phyloP scores from a whole-genome alignment of 1,284 basidiomycete genomes.

The Stygiomarasmius scandens region DNA sequence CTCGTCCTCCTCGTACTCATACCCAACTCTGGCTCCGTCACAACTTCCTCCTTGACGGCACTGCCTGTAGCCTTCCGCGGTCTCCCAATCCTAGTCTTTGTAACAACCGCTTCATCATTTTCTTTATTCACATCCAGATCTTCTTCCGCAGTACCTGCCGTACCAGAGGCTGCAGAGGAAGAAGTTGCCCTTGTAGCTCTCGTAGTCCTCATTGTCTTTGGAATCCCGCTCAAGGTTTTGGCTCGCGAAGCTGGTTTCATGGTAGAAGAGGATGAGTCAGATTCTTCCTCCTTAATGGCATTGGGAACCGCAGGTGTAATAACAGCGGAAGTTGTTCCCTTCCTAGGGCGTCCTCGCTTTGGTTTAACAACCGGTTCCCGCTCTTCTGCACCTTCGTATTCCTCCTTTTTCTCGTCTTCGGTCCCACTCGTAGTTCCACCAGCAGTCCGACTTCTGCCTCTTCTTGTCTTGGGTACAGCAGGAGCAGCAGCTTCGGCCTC shows the following conservation, averaged over 20 bases:
- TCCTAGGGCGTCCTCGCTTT: conserved; percentile 10
- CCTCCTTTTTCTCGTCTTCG: conserved; percentile 4
- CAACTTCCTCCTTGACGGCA: conserved; percentile 6
- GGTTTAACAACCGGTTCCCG: not conserved
- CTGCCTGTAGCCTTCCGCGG: conserved; percentile 5
- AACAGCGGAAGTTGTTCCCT: not conserved
- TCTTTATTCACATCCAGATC: conserved; percentile 12
- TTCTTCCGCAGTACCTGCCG: too few species aligned
- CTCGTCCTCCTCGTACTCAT: not conserved
- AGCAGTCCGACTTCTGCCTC: conserved; percentile 4
- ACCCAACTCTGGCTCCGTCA: conserved; percentile 12
- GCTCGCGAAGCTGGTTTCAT: too few species aligned
- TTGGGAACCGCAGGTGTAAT: conserved; percentile 4
- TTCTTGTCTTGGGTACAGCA: conserved; percentile 9
- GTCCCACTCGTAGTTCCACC: conserved; percentile 4
- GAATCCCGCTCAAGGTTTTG: too few species aligned
- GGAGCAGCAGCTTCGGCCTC: too few species aligned
- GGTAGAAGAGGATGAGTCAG: too few species aligned
- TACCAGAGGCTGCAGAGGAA: too few species aligned
- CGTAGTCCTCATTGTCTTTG: too few species aligned
- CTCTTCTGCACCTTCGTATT: conserved; percentile 4
- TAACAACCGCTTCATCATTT: conserved; percentile 5
- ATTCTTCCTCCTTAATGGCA: conserved; percentile 11
- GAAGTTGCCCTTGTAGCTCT: too few species aligned
- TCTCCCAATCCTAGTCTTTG: conserved; percentile 8